phyloP scores from a whole-genome alignment of 1,284 basidiomycete genomes.

The Pseudozyma sp. region DNA sequence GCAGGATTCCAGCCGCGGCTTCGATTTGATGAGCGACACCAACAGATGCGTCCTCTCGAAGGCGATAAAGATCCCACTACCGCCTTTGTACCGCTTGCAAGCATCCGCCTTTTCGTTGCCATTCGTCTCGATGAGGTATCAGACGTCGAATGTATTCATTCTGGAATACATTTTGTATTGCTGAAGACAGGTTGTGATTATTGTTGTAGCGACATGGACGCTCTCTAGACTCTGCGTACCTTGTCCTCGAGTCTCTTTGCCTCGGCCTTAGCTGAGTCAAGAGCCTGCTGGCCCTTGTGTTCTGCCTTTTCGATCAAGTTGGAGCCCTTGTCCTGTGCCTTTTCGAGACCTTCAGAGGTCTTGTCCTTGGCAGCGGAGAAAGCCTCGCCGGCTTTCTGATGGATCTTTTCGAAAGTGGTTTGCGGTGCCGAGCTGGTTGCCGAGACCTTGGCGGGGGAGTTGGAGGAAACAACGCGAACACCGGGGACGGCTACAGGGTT shows the following conservation, averaged over 20 bases:
- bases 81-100: too few species aligned
- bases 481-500: slow-evolving; percentile 93
- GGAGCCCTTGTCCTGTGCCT: slow-evolving; percentile 47
- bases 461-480: slow-evolving; percentile 78
- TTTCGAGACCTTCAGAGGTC: slow-evolving; percentile 42
- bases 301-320: slow-evolving; percentile 40
- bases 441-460: slow-evolving; percentile 67
- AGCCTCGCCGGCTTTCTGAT: slow-evolving; percentile 64
- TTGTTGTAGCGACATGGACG: background rate
- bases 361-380: slow-evolving; percentile 57
- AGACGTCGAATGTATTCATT: background rate
- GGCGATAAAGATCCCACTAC: too few species aligned
- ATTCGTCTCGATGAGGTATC: too few species aligned
- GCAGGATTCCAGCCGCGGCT: background rate
- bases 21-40: too few species aligned
- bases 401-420: slow-evolving; percentile 59
- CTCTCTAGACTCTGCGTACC: slow-evolving; percentile 63
- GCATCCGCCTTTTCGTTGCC: too few species aligned
- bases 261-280: slow-evolving; percentile 58
- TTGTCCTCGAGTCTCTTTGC: slow-evolving; percentile 54
- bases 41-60: too few species aligned
- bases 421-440: slow-evolving; percentile 38
- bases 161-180: background rate
- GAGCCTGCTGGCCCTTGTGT: slow-evolving; percentile 49
- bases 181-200: background rate